A percentile compares a stretch with the other conserved stretches of the same genome.
Evolutionary conservation across 495 filamentous ascomycete species (phyloP).

Genomic region (Penicillium chermesinum): DNA sequence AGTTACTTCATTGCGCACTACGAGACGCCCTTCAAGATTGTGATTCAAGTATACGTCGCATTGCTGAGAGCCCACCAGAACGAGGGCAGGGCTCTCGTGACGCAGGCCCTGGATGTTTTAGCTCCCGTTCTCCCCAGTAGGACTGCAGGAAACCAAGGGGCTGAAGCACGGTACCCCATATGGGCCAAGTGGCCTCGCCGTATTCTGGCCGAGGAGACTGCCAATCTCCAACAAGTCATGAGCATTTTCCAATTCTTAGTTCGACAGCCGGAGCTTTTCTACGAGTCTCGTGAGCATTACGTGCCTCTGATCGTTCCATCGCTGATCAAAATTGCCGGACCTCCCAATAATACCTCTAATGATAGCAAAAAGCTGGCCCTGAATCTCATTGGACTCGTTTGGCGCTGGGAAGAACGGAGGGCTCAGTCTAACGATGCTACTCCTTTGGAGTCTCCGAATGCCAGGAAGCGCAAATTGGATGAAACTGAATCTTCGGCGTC

Average conservation of each 20-base stretch:
- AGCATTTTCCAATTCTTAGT: constrained; percentile 97
- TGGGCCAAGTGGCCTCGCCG: constrained; percentile 91
- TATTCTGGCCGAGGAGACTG: constrained; percentile 91
- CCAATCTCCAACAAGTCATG: constrained; percentile 92
- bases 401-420: constrained; percentile 85
- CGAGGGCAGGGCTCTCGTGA: constrained; percentile 87
- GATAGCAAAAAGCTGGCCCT: constrained; percentile 91
- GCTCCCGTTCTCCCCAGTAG: constrained; percentile 86
- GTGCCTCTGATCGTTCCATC: constrained; percentile 82
- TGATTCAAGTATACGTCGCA: constrained; percentile 86
- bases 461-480: constrained; percentile 74
- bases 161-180: constrained; percentile 59
- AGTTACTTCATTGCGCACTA: constrained; percentile 97
- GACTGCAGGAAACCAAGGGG: constrained; percentile 32
- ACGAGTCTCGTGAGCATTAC: constrained; percentile 88
- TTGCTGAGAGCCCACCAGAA: constrained; percentile 89
- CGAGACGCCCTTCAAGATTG: constrained; percentile 94
- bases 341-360: constrained; percentile 72
- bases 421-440: constrained; percentile 49
- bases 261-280: constrained; percentile 86
- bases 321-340: constrained; percentile 78
- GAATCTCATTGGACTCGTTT: constrained; percentile 82
- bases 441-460: constrained; percentile 62
- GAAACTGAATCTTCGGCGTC: constrained; percentile 35
- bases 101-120: constrained; percentile 88